Evolutionary conservation across 306 rosid genomes (phyloP).

Genomic region (Gillenia trifoliata): DNA sequence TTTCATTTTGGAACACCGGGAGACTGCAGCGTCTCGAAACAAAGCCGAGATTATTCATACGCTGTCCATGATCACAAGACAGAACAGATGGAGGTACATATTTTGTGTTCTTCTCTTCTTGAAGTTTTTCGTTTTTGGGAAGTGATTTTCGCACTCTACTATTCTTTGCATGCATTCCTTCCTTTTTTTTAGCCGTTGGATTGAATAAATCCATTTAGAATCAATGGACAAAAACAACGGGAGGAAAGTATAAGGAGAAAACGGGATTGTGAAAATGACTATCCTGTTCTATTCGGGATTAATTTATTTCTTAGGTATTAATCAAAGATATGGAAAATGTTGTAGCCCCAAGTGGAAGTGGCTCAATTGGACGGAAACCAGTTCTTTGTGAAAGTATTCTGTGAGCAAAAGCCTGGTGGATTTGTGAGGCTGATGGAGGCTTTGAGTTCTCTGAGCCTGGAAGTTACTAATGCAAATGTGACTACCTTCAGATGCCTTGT

Average conservation of each 20-base stretch:
- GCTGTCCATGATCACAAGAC: conserved; percentile 47
- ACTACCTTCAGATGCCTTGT: conserved; percentile 79
- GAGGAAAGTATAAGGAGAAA: not conserved
- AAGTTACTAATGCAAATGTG: conserved; percentile 73
- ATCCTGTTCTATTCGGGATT: not conserved
- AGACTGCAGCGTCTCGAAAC: conserved; percentile 37
- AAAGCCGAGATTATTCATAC: conserved; percentile 41
- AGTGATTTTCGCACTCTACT: not conserved
- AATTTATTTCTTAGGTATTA: not conserved
- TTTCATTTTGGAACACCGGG: conserved; percentile 39
- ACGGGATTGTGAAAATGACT: not conserved
- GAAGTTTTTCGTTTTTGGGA: not conserved
- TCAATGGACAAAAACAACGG: not conserved
- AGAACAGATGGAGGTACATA: conserved; percentile 73
- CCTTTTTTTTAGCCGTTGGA: not conserved
- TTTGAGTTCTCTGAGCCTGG: conserved; percentile 60
- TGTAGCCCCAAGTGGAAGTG: conserved; percentile 91
- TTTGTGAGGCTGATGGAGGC: conserved; percentile 85
- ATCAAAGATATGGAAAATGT: conserved; percentile 9
- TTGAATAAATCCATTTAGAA: not conserved
- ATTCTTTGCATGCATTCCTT: not conserved
- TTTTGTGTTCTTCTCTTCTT: not conserved
- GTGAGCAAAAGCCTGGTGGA: conserved; percentile 82
- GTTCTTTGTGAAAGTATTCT: conserved; percentile 70
- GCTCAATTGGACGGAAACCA: conserved; percentile 76